Base-by-base conservation (phyloP, 495 filamentous ascomycete genomes). In the Pyrenula massariospora region DNA sequence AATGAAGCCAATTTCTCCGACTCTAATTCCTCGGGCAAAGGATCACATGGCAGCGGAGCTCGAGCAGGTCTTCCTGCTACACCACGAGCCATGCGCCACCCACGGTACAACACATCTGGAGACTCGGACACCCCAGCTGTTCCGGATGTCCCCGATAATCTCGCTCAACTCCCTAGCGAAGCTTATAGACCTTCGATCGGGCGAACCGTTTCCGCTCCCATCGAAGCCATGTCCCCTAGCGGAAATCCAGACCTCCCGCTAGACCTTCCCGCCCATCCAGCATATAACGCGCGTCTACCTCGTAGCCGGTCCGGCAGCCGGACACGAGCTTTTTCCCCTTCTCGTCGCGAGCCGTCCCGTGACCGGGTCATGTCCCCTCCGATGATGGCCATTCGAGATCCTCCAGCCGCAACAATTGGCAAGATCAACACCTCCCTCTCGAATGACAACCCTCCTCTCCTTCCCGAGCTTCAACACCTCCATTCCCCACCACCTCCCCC, bases 381-480 rank as follows among this genome's bases (percentile, higher is more conserved):
- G 49, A 72, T 74, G 57, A 70, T 74, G 47, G 69, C 71, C 23
- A 75, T 76, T 0, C 76, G 77, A 10, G 76, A 76, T 3, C 76
- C 77, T 1, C 19, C n/a, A 8, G 50, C 50, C 20, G 19, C 22
- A 10, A 21, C 50, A 5, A 52, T 21, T 24, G 50, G 50, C 19
- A 52, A 24, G 22, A 52, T 24, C n/a, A 52, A 21, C 50, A 52
- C 75, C 74, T 0, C 76, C 74, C 31, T 42, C 31, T 0, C 70
- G 70, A 8, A 70, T 70, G 25, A 54, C 61, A 61, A 58, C 24
- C 84, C 86, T 11, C 83, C 83, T 11, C 78, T 95, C 25, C 74
- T 95, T 47, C 83, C 84, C 53, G 87, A 95, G 60, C 80, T 95
- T n/a, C 86, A 90, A 64, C 90, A 96, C 69, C 78, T 96, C 10